Base-by-base conservation (phyloP, 495 filamentous ascomycete species). In the Aspergillus campestris region DNA sequence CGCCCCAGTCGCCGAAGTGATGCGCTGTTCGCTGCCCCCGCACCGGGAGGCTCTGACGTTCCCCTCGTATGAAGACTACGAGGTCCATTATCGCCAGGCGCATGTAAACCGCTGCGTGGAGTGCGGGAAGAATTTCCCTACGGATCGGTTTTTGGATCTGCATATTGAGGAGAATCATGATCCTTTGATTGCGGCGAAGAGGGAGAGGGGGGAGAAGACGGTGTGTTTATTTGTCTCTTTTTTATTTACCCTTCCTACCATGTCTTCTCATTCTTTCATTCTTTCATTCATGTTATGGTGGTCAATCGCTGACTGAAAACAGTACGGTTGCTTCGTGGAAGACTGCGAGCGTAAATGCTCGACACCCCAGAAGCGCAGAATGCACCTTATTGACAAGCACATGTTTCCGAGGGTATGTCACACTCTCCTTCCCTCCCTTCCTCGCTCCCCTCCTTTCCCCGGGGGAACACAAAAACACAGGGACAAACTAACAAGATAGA, bases 151-250 rank as follows among this genome's bases (percentile, higher is more conserved):
- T 41, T 67, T 98, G 45, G 71, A 75, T 51, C 57, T 98, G 3
- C 92, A 98, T 63, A 94, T 96, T 49, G 79, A 85, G 50, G 92
- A 98, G 63, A 87, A 85, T 48, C 92, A 98, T 67, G 90, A 98
- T 67, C 72, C 86, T 2, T 70, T 97, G 37, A 72, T 69, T 32
- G 80, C 77, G 31, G 77, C 84, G n/a, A 77, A 70, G 47, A 74
- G 77, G 51, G 89, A 86, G 37, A 74, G 77, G 35, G 91, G 87
- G 27, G 91, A 95, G 60, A 91, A 89, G 50, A 95, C 84, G 2
- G 89, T 94, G 72, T 60, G 82, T 68, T n/a, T 18, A 7, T 13
- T 31, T 43, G 11, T 18, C 38, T 27, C 4, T 24, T 27, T 18
- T 9, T 27, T 27, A 4, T n/a, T 27, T 27, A 4, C 7, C 1